Conservation (phyloP, 1,139 yeast genomes). For the Groenewaldozyma auringiensis region DNA sequence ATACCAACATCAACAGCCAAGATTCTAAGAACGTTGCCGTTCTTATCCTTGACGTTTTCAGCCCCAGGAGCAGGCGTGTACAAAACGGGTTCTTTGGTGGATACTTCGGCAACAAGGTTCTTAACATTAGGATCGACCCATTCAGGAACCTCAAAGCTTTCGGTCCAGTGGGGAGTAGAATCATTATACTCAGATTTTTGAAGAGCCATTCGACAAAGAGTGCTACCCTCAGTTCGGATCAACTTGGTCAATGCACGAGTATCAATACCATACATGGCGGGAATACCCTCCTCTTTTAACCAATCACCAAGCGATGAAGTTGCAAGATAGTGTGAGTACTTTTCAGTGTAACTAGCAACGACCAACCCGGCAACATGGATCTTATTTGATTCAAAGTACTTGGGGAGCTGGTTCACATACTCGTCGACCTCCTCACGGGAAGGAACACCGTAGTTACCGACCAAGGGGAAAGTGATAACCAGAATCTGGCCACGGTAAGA, state of each 20-base stretch:
- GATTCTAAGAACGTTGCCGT: conserved; percentile 74
- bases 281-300: conserved; percentile 86
- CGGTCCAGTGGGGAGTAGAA: conserved; percentile 46
- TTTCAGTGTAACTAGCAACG: conserved; percentile 95
- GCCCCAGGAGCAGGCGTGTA: conserved; percentile 54
- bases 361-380: conserved; percentile 97
- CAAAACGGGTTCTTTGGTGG: conserved; percentile 63
- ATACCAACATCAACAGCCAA: conserved; percentile 95
- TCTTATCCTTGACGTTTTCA: conserved; percentile 46
- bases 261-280: conserved; percentile 97
- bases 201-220: conserved; percentile 74
- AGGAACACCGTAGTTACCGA: conserved; percentile 99
- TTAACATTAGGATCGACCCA: conserved; percentile 91
- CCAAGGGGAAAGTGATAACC: conserved; percentile 92
- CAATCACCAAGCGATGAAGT: conserved; percentile 86
- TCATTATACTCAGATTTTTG: conserved; percentile 45
- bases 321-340: conserved; percentile 90
- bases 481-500: conserved; percentile 97
- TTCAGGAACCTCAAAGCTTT: conserved; percentile 65
- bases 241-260: conserved; percentile 91
- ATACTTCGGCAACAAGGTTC: conserved; percentile 88
- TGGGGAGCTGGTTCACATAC: conserved; percentile 67
- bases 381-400: conserved; percentile 82
- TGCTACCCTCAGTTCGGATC: conserved; percentile 87
- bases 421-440: conserved; percentile 75